Evolutionary conservation across 768 basidiomycete genomes (phyloP).

Genomic region (Kwoniella bestiolae): DNA sequence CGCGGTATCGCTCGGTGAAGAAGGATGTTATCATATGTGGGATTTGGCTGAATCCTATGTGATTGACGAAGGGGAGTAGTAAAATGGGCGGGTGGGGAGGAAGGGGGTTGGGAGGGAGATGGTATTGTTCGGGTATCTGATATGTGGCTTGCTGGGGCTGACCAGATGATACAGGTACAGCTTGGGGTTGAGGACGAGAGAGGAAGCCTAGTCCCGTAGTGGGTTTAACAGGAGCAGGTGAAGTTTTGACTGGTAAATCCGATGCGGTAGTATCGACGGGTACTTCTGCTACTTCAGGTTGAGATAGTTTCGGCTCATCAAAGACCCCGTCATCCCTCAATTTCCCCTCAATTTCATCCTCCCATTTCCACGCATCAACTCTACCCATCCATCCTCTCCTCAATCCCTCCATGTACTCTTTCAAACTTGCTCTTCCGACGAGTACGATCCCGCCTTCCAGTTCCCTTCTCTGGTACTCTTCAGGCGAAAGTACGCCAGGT

Average conservation of each 20-base stretch:
- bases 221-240: conserved; percentile 42
- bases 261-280: too few relatives aligned
- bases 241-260: neutral
- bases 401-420: conserved; percentile 91
- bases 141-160: conserved; percentile 23
- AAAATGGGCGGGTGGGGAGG: conserved; percentile 76
- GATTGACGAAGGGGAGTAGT: conserved; percentile 58
- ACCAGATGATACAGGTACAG: neutral
- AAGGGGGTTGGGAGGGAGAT: conserved; percentile 64
- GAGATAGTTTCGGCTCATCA: conserved; percentile 59
- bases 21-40: conserved; percentile 87
- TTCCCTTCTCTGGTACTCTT: conserved; percentile 66
- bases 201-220: conserved; percentile 37
- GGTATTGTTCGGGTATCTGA: conserved; percentile 55
- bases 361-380: conserved; percentile 64
- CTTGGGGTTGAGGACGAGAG: conserved; percentile 53
- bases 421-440: conserved; percentile 85
- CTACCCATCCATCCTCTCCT: conserved; percentile 80
- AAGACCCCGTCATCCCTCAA: conserved; percentile 73
- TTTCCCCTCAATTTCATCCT: conserved; percentile 65
- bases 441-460: conserved; percentile 83
- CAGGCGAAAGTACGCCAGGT: conserved; percentile 60
- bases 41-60: conserved; percentile 79
- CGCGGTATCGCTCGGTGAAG: conserved; percentile 84
- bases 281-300: conserved; percentile 41